Base-by-base conservation (phyloP, 2,329 filamentous ascomycete genomes). In the Penicillium sclerotigenum region DNA sequence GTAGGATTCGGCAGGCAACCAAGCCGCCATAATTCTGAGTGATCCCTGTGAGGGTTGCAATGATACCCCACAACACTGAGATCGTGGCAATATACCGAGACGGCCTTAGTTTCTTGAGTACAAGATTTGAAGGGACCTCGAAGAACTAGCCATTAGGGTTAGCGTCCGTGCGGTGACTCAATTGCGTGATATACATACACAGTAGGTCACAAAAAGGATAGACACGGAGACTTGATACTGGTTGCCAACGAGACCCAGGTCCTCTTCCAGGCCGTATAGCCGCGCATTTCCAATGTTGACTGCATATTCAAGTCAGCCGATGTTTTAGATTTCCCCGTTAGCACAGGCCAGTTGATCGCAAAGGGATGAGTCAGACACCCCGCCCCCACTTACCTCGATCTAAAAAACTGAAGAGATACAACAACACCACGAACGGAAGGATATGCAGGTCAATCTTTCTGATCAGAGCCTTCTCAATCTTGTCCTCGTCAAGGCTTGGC, bases 271-370 rank as follows among this genome's bases (percentile, higher is more conserved):
- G 1, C 80, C 79, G 63, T 87, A 88, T 4, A 89, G 77, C 5
- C 82, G 79, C 16, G 87, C 87, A 74, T 89, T 89, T 51, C 86
- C 86, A 59, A 91, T 90, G 67, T 90, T 90, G 51, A 89, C 86
- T 72, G 64, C 65, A 52, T 45, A 37, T 54, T 18, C 24, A 29
- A 41, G n/a, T 26, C 36, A 58, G 57, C 37, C 29, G 22, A 37
- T 52, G 22, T 29, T 40, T 18, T 36, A 2, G 6, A 28, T 33
- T 34, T 1, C 28, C 28, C 5, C 18, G n/a, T 48, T 38, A 14
- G 20, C 28, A 41, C 36, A 49, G 41, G 49, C 49, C 8, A 33
- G 43, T 45, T 34, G 47, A 54, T 18, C n/a, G 28, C 28, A 33
- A 33, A 48, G 29, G 29, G n/a, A 42, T 52, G 47, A 46, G 36